Base-by-base conservation (phyloP, 768 basidiomycete species). In the Lactarius deliciosus region DNA sequence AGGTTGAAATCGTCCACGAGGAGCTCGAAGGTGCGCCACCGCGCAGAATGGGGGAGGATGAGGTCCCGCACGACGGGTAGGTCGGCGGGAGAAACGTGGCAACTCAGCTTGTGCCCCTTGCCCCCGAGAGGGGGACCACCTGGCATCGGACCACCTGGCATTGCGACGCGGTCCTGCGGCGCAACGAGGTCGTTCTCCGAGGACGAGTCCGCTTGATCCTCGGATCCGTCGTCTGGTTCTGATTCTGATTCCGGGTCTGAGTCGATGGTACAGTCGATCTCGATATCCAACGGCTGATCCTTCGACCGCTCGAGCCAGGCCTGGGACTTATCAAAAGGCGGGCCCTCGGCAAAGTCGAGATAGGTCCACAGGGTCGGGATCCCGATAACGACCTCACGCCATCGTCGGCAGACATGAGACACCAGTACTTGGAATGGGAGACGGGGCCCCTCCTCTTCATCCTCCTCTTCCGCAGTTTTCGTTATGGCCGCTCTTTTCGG, bases 391-490 rank as follows among this genome's bases (percentile, higher is more conserved):
- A 81, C 69, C 41, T 75, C 76, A 57, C 87, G 84, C 87, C 87
- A 89, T 64, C 81, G 83, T 30, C 71, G 76, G 73, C 87, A 89
- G 11, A 88, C 82, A 70, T 87, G 87, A 20, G 86, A 87, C 16
- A 82, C 85, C 69, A 86, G 76, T 34, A 86, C 76, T 69, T 82
- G 81, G 72, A 86, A 87, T 2, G 78, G 64, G 40, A 75, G 75
- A 55, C 55, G 55, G 56, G 43, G 57, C 45, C 43, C 54, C 0
- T n/a, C 59, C 11, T 73, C 72, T 1, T 72, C 72, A 0, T 61
- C 45, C 8, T 30, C 34, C 40, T 5, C 72, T 68, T 20, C 72
- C 74, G 36, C 11, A n/a, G 36, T 11, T 38, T 11, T 61, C 72
- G 13, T 74, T 73, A 9, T 75, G 71, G 53, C 73, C 75, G 50